Evolutionary conservation across 495 filamentous ascomycete genomes (phyloP).

Genomic region (Oidiodendron maius): DNA sequence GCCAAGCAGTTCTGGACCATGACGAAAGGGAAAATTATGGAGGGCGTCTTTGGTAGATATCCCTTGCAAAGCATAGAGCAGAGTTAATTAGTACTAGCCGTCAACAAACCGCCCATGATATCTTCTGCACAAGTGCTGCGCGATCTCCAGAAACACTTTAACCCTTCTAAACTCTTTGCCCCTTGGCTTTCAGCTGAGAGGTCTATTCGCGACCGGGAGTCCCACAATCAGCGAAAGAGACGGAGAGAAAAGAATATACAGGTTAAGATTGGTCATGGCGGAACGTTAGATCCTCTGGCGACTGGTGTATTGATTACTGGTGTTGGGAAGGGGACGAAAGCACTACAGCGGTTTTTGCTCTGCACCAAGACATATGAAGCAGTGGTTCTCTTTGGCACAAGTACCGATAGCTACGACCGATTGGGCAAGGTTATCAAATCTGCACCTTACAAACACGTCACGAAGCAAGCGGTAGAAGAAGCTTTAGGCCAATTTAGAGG

Average conservation of each 20-base stretch:
- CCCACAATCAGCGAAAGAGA: constrained; percentile 45
- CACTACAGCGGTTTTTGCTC: constrained; percentile 64
- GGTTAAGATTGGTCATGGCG: constrained; percentile 95
- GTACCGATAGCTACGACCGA: constrained; percentile 87
- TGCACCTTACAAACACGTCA: constrained; percentile 71
- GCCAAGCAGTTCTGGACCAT: constrained; percentile 30
- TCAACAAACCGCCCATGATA: constrained; percentile 84
- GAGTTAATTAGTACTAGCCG: constrained; percentile 46
- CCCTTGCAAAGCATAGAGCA: background rate
- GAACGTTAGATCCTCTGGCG: constrained; percentile 90
- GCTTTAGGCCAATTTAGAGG: constrained; percentile 73
- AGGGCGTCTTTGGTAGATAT: constrained; percentile 66
- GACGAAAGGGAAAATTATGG: constrained; percentile 56
- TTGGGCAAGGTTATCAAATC: constrained; percentile 74
- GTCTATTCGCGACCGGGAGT: constrained; percentile 42
- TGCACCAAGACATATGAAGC: constrained; percentile 94
- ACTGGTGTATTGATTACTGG: constrained; percentile 88
- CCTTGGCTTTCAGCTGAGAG: constrained; percentile 63
- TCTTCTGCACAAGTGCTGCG: constrained; percentile 86
- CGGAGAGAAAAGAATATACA: constrained; percentile 48
- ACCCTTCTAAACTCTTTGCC: constrained; percentile 68
- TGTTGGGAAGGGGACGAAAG: constrained; percentile 83
- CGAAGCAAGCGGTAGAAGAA: constrained; percentile 68
- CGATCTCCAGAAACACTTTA: constrained; percentile 74
- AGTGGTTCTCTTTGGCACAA: constrained; percentile 82